phyloP scores from a whole-genome alignment of 2,329 filamentous ascomycete genomes.

The Magnaporthiopsis poae region DNA sequence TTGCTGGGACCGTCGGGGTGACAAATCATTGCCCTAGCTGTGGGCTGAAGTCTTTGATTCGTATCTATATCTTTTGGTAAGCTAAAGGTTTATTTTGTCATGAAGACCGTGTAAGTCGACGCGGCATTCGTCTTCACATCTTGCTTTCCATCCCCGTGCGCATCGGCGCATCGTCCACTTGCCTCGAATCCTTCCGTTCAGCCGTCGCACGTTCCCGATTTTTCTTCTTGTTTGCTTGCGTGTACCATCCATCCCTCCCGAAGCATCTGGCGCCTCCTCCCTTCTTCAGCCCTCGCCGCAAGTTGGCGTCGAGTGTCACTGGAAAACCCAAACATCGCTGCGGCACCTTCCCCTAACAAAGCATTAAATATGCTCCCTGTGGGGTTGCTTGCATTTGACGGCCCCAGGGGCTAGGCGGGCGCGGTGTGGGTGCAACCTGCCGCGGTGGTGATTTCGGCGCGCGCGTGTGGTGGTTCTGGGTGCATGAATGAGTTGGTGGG shows the following conservation, averaged over 20 bases:
- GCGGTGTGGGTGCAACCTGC: not conserved
- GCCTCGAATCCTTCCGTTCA: not conserved
- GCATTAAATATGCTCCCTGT: not conserved
- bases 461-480: no score
- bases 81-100: not conserved
- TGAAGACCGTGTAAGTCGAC: not conserved
- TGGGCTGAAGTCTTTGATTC: not conserved
- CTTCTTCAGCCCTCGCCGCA: not conserved
- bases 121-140: not conserved
- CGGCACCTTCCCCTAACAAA: not conserved
- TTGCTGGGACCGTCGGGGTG: no score
- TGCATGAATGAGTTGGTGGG: not conserved
- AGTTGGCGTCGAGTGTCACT: not conserved
- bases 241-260: not conserved
- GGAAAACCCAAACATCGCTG: not conserved
- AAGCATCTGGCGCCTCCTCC: not conserved
- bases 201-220: not conserved
- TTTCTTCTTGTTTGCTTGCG: not conserved
- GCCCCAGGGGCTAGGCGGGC: not conserved
- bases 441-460: not conserved
- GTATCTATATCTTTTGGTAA: slow-evolving; percentile 1
- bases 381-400: not conserved
- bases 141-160: not conserved
- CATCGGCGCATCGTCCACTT: not conserved
- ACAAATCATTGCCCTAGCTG: not conserved